Percentiles rank a stretch among this genome's conserved stretches.
These are phyloP conservation scores for Syncephalastrum sp. DNA, from an alignment of 371 early-diverging fungal species.

Conservation along the genomic window DNA sequence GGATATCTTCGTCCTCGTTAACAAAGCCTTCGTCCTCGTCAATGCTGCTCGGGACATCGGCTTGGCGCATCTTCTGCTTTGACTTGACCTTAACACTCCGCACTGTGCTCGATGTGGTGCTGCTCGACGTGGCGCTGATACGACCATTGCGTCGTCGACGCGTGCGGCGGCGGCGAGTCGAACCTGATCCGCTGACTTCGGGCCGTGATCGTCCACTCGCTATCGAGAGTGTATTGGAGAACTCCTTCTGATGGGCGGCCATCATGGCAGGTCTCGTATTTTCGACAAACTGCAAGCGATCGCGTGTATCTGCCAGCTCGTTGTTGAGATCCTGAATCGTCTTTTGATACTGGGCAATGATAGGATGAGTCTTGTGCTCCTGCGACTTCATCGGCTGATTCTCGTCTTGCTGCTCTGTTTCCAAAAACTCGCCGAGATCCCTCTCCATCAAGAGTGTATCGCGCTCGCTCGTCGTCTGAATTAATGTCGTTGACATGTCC, in stretches of 20 bases:
- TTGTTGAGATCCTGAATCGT: constrained; percentile 52
- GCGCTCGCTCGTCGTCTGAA: constrained; percentile 54
- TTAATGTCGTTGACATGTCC: constrained; percentile 38
- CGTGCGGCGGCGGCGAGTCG: constrained; percentile 10
- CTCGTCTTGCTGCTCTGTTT: constrained; percentile 6
- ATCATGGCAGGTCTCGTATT: constrained; percentile 16
- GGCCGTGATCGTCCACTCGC: no score
- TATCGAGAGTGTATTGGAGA: background rate
- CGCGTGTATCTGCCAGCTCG: constrained; percentile 45
- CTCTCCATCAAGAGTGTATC: constrained; percentile 61
- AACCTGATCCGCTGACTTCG: constrained; percentile 2
- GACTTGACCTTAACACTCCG: background rate
- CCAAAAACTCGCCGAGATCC: constrained; percentile 40
- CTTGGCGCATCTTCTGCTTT: no score
- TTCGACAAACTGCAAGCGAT: constrained; percentile 30
- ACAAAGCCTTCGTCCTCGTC: constrained; percentile 34
- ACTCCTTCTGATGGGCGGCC: constrained; percentile 6
- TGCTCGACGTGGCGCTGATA: background rate
- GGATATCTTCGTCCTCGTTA: constrained; percentile 24
- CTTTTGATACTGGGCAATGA: constrained; percentile 53
- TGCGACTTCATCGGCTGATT: background rate
- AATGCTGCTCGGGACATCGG: background rate
- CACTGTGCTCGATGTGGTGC: background rate
- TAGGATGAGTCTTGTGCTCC: constrained; percentile 30
- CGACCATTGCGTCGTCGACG: constrained; percentile 7